Conservation (phyloP, 139 green algal species). For the Microglena sp. region DNA sequence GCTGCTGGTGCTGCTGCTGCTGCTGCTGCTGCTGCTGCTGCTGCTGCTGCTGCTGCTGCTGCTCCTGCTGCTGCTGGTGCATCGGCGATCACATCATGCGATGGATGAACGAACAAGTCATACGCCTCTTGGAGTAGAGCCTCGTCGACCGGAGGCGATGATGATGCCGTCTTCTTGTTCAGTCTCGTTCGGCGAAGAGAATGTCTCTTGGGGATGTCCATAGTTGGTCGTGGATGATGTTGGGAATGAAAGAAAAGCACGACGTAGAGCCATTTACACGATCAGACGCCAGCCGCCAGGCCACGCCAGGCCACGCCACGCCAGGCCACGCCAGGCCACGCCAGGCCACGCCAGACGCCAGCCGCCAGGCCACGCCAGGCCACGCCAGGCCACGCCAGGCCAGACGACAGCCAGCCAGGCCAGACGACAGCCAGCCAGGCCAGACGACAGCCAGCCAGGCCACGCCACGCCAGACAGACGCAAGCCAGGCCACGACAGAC, state of each 20-base stretch:
- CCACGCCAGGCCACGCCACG: not conserved
- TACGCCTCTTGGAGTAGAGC: too few relatives aligned
- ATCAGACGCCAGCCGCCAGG: not conserved
- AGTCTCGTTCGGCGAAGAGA: too few relatives aligned
- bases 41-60: constrained; percentile 1
- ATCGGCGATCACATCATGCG: not conserved
- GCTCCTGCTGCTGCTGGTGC: not conserved
- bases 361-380: not conserved
- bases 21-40: not conserved
- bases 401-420: too few relatives aligned
- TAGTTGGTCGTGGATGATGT: not conserved
- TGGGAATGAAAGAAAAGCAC: not conserved
- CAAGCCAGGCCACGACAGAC: constrained; percentile 11
- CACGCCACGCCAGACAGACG: constrained; percentile 90
- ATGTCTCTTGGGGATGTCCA: too few relatives aligned
- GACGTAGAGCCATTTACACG: not conserved
- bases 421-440: too few relatives aligned
- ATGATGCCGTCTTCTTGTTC: too few relatives aligned
- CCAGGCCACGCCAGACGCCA: not conserved
- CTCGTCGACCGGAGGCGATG: too few relatives aligned
- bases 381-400: constrained; percentile 14
- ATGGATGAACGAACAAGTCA: not conserved
- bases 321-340: not conserved
- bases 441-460: too few relatives aligned
- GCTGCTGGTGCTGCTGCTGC: not conserved